Evolutionary conservation across 2,329 filamentous ascomycete species (phyloP).

Genomic region (Alternaria rosae): DNA sequence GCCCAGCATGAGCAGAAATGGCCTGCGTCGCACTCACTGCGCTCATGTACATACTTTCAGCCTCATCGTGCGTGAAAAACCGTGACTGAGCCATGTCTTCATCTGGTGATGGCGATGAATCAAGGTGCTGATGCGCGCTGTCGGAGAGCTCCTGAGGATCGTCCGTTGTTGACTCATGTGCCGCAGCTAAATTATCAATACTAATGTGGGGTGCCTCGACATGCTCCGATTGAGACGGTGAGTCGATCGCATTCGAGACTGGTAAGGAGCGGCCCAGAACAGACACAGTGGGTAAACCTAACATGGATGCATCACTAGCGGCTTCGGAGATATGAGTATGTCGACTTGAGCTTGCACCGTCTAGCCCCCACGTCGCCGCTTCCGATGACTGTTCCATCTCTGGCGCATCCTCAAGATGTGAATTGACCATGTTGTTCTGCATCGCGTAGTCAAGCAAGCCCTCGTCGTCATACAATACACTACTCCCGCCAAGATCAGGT

Average conservation of each 20-base stretch:
- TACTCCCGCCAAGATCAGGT: slow-evolving; percentile 36
- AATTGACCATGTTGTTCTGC: slow-evolving; percentile 41
- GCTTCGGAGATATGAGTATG: slow-evolving; percentile 19
- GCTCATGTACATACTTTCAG: slow-evolving; percentile 88
- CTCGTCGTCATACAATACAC: slow-evolving; percentile 45
- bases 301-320: slow-evolving; percentile 26
- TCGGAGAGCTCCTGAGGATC: slow-evolving; percentile 8
- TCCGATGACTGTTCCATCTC: slow-evolving; percentile 10
- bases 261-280: slow-evolving; percentile 29
- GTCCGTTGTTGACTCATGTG: slow-evolving; percentile 20
- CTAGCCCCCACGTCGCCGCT: slow-evolving; percentile 8
- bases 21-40: slow-evolving; percentile 59
- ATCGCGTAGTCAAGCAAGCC: slow-evolving; percentile 45
- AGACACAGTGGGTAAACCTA: slow-evolving; percentile 34
- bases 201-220: slow-evolving; percentile 10
- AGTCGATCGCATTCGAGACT: slow-evolving; percentile 11
- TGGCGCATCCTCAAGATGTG: slow-evolving; percentile 26
- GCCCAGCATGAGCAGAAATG: slow-evolving; percentile 21
- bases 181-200: slow-evolving; percentile 22
- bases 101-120: slow-evolving; percentile 14
- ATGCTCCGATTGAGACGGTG: slow-evolving; percentile 18
- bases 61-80: slow-evolving; percentile 79
- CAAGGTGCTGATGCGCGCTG: slow-evolving; percentile 6
- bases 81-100: slow-evolving; percentile 61
- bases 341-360: slow-evolving; percentile 21